A percentile compares a stretch with the other conserved stretches of the same genome.
phyloP scores from a whole-genome alignment of 2,329 filamentous ascomycete species.

The Sporothrix sp. region DNA sequence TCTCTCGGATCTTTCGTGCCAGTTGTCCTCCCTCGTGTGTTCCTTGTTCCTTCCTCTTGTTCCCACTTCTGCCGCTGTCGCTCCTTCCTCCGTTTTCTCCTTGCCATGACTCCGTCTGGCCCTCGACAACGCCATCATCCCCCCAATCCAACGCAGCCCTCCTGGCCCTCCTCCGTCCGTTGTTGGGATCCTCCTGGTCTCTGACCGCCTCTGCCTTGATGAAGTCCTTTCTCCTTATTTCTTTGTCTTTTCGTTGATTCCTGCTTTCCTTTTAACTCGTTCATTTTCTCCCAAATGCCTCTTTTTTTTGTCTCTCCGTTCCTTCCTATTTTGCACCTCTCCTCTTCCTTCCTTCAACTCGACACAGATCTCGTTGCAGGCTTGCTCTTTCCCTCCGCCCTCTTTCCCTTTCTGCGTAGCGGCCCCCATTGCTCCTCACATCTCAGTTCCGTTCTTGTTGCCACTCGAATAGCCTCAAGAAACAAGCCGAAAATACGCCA shows the following conservation, averaged over 20 bases:
- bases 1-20: not conserved
- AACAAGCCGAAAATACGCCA: no score
- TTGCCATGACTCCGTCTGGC: no score
- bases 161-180: not conserved
- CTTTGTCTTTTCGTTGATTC: not conserved
- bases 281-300: no score
- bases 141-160: not conserved
- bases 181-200: no score
- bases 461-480: no score
- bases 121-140: no score
- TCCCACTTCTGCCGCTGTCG: not conserved
- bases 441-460: no score
- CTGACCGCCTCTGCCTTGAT: no score
- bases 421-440: not conserved
- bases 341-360: not conserved
- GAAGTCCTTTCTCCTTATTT: no score
- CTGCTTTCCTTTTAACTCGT: not conserved
- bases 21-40: not conserved
- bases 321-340: slow-evolving; percentile 1
- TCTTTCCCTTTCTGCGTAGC: not conserved
- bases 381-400: slow-evolving; percentile 3
- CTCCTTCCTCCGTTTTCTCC: not conserved
- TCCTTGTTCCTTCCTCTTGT: not conserved
- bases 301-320: not conserved
- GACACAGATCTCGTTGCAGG: not conserved